Evolutionary conservation across 768 basidiomycete species (phyloP), one percentile per base, ranked within the genome.

Genomic region (Zangia roseola): DNA sequence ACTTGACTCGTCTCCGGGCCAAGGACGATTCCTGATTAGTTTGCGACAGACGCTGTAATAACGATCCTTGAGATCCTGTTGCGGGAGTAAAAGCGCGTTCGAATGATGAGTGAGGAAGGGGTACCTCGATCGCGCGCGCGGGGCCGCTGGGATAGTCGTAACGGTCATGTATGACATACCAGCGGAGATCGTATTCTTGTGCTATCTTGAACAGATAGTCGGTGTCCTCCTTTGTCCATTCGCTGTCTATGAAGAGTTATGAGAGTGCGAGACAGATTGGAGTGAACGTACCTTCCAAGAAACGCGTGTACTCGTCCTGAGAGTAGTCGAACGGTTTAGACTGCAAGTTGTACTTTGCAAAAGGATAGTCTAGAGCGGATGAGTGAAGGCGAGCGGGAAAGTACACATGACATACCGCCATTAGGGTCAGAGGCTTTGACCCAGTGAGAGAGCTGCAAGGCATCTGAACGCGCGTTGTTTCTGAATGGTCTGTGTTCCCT

Each of bases 211-310:
- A 95, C 2, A 99, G 78, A 62, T 97, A 92, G 63, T 92, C 88
- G 0, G 97, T 97, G 68, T 97, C 94, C 56, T 93, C 91, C 58
- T 86, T 88, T 6, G 89, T 80, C 97, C 97, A 98, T 51, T 86
- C 86, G 10, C 71, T 72, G 59, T 94, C 95, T 86, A 46, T 21
- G 45, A 24, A 17, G 6, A 16, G 34, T 2, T 5, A 34, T 37
- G 48, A 53, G 35, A 35, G 28, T 14, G 26, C 12, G 40, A 10
- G 21, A 36, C 14, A 3, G 0, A 1, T 0, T 1, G 9, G 20
- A 40, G 21, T 2, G 13, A 28, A 54, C 74, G 39, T 39, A 88
- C 91, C 91, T 72, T 85, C 78, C 4, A 97, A 71, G 57, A 84
- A 78, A n/a, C 76, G 75, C 3, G 80, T 78, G 62, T 97, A 99